Percentiles rank a stretch among this genome's conserved stretches.
Conservation (phyloP, 768 basidiomycete genomes). For the Boletellus emodensis region DNA sequence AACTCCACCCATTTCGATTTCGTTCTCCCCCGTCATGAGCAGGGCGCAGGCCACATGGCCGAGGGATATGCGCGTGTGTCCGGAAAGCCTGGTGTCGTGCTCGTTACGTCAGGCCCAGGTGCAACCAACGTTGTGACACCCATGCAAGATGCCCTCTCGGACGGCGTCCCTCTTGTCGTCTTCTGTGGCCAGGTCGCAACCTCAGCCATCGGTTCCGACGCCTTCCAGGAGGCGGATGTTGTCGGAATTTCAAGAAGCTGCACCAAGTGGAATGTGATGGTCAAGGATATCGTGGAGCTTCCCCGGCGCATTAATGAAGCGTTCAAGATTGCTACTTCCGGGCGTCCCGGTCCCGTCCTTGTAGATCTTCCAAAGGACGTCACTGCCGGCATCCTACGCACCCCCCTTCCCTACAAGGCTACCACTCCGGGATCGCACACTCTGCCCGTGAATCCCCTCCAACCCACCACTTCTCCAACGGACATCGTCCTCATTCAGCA, state of each 20-base stretch:
- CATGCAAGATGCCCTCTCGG: constrained; percentile 95
- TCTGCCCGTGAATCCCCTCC: constrained; percentile 72
- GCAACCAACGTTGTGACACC: constrained; percentile 98
- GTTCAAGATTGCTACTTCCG: constrained; percentile 97
- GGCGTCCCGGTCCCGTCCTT: constrained; percentile 94
- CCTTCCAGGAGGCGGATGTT: constrained; percentile 98
- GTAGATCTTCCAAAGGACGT: constrained; percentile 99
- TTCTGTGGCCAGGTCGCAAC: constrained; percentile 99
- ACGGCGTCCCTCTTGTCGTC: constrained; percentile 92
- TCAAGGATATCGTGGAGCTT: constrained; percentile 93
- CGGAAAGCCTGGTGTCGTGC: constrained; percentile 94
- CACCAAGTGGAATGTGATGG: constrained; percentile 99
- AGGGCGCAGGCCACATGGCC: constrained; percentile 99
- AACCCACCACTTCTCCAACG: constrained; percentile 49
- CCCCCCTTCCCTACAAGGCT: constrained; percentile 78
- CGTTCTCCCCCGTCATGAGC: constrained; percentile 93
- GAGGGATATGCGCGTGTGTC: constrained; percentile 98
- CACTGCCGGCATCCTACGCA: constrained; percentile 86
- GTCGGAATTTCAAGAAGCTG: constrained; percentile 95
- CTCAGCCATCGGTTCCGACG: constrained; percentile 97
- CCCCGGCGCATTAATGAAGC: constrained; percentile 97
- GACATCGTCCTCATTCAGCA: constrained; percentile 69
- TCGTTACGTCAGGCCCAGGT: constrained; percentile 96
- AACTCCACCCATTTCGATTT: constrained; percentile 94
- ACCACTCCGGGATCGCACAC: constrained; percentile 81